These are phyloP conservation scores for Entomortierella chlamydospora DNA, from an alignment of 192 early-diverging fungal genomes.

Conservation along the genomic window DNA sequence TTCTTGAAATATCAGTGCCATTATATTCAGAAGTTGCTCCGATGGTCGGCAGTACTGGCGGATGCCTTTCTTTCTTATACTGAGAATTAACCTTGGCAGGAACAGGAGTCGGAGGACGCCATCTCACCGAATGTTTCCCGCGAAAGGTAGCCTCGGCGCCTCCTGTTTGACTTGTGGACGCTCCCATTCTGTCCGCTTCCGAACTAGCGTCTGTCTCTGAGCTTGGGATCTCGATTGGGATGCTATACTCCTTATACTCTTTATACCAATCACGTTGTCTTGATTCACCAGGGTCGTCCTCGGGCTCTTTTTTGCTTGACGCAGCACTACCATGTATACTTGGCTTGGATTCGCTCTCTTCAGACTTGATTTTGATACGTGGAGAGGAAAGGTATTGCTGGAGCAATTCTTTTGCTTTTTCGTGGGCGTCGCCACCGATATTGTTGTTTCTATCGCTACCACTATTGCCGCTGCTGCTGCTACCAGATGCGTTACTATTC, in stretches of 20 bases:
- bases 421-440: not conserved
- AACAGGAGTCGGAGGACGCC: not conserved
- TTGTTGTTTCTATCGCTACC: not conserved
- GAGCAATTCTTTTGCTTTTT: too few species aligned
- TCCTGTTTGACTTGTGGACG: not conserved
- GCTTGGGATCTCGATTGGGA: not conserved
- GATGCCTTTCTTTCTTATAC: not conserved
- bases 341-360: not conserved
- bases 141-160: not conserved
- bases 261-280: too few species aligned
- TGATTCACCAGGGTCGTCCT: not conserved
- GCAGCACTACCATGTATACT: too few species aligned
- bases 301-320: too few species aligned
- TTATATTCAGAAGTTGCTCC: not conserved
- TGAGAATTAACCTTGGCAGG: not conserved
- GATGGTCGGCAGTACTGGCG: not conserved
- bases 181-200: not conserved
- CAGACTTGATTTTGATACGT: not conserved
- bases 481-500: not conserved
- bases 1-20: not conserved
- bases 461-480: not conserved
- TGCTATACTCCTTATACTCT: not conserved
- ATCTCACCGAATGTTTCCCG: not conserved
- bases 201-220: not conserved
- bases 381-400: not conserved